Conservation (phyloP, 1,284 basidiomycete species). For the Grifola frondosa region DNA sequence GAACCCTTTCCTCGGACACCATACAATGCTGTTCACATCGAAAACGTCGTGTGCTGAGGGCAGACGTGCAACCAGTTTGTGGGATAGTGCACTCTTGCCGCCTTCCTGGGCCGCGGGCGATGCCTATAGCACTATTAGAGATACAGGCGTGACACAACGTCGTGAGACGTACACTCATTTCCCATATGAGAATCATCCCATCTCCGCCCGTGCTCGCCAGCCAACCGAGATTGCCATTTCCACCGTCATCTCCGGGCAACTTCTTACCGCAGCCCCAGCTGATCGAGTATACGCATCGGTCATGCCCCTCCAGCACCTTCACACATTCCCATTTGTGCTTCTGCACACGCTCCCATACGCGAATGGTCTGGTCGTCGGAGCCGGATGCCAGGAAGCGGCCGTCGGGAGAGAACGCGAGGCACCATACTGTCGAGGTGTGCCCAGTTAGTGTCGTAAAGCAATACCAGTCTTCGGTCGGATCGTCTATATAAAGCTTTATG, state of each 20-base stretch:
- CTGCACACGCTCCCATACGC: conserved; percentile 63
- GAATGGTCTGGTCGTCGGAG: conserved; percentile 76
- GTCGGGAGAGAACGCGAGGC: conserved; percentile 76
- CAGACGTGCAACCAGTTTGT: conserved; percentile 51
- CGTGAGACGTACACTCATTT: conserved; percentile 52
- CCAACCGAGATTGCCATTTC: conserved; percentile 59
- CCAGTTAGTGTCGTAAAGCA: conserved; percentile 81
- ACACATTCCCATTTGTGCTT: conserved; percentile 61
- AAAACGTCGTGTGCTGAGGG: conserved; percentile 67
- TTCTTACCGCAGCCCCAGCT: conserved; percentile 62
- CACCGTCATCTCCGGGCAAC: conserved; percentile 9
- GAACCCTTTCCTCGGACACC: conserved; percentile 67
- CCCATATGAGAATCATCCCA: conserved; percentile 74
- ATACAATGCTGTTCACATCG: conserved; percentile 78
- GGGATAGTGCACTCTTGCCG: conserved; percentile 30
- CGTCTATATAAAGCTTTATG: conserved; percentile 92
- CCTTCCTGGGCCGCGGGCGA: too few species aligned
- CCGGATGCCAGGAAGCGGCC: conserved; percentile 84
- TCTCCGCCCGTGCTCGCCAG: conserved; percentile 76
- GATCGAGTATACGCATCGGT: conserved; percentile 77
- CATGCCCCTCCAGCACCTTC: conserved; percentile 58
- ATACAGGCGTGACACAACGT: too few species aligned
- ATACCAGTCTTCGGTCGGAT: conserved; percentile 95
- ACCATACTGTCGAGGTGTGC: conserved; percentile 91
- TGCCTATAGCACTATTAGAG: too few species aligned